Percentiles rank a stretch among this genome's conserved stretches.
Evolutionary conservation across 73 alveolate species (phyloP).

Genomic region (Breviolum minutum): DNA sequence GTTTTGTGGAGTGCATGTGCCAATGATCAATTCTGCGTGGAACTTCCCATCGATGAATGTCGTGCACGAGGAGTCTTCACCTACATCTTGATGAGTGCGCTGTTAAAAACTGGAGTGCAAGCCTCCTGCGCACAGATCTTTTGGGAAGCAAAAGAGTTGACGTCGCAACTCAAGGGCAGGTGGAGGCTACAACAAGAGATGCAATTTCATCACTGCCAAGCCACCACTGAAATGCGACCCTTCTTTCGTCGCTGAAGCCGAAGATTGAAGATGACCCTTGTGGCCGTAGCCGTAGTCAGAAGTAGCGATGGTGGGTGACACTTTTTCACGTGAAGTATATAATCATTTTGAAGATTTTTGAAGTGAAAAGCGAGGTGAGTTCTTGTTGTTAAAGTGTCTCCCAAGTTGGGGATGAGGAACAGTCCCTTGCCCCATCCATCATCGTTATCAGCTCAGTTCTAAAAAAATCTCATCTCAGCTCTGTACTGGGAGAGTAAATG

Average conservation of each 20-base stretch:
- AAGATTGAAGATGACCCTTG: no score
- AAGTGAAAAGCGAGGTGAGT: no score
- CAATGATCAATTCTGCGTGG: conserved; percentile 66
- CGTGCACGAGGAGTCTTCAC: conserved; percentile 61
- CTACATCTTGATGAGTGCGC: conserved; percentile 71
- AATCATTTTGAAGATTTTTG: no score
- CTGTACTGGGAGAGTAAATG: no score
- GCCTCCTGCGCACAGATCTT: conserved; percentile 49
- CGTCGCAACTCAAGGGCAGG: conserved; percentile 72
- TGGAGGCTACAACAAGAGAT: conserved; percentile 69
- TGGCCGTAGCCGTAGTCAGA: no score
- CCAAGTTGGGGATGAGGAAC: no score
- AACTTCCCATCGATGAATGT: conserved; percentile 59
- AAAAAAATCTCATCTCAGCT: no score
- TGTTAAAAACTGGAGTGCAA: conserved; percentile 18
- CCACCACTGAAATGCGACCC: conserved; percentile 66
- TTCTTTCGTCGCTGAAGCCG: conserved; percentile 42
- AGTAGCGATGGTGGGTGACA: no score
- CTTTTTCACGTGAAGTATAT: no score
- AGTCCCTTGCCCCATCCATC: no score
- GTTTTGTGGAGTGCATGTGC: conserved; percentile 43
- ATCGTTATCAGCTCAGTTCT: no score
- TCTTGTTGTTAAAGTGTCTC: no score
- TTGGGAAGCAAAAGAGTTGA: conserved; percentile 38
- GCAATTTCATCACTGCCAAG: conserved; percentile 50